phyloP scores from a whole-genome alignment of 1,284 basidiomycete species.

The Lentinula novae-zelandiae region DNA sequence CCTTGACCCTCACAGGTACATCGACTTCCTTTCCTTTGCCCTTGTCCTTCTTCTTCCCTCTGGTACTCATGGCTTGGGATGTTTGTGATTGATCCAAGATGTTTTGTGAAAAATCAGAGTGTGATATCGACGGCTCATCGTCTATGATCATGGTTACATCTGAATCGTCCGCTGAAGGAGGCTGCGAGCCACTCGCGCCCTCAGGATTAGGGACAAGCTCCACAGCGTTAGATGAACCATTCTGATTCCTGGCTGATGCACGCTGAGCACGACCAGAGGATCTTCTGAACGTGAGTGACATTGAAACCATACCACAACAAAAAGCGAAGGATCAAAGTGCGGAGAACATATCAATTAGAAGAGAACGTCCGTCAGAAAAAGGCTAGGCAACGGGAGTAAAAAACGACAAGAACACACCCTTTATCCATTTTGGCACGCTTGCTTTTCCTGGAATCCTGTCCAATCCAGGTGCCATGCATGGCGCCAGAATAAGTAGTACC shows the following conservation, averaged over 20 bases:
- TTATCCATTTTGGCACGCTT: slow-evolving; percentile 71
- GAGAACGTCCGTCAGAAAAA: slow-evolving; percentile 12
- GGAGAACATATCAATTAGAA: slow-evolving; percentile 12
- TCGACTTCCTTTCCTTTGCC: slow-evolving; percentile 60
- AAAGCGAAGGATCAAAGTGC: slow-evolving; percentile 20
- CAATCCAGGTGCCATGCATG: slow-evolving; percentile 58
- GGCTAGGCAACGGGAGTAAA: slow-evolving; percentile 6
- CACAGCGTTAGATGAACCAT: slow-evolving; percentile 33
- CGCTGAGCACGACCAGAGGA: slow-evolving; percentile 68
- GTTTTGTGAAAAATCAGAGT: slow-evolving; percentile 43
- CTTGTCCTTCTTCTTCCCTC: slow-evolving; percentile 52
- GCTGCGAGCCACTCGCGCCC: slow-evolving; percentile 32
- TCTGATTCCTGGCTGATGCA: slow-evolving; percentile 66
- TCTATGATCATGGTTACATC: slow-evolving; percentile 39
- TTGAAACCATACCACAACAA: slow-evolving; percentile 4
- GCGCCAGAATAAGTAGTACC: slow-evolving; percentile 78
- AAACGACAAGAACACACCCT: slow-evolving; percentile 46
- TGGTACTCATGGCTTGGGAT: slow-evolving; percentile 39
- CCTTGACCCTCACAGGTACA: slow-evolving; percentile 54
- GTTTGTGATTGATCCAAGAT: slow-evolving; percentile 19
- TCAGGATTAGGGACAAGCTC: slow-evolving; percentile 34
- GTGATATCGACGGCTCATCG: slow-evolving; percentile 49
- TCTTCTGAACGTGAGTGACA: slow-evolving; percentile 31
- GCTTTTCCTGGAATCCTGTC: slow-evolving; percentile 55
- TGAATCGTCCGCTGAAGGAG: slow-evolving; percentile 43